phyloP scores from a whole-genome alignment of 2,329 filamentous ascomycete species.

The Aureobasidium uvarum region DNA sequence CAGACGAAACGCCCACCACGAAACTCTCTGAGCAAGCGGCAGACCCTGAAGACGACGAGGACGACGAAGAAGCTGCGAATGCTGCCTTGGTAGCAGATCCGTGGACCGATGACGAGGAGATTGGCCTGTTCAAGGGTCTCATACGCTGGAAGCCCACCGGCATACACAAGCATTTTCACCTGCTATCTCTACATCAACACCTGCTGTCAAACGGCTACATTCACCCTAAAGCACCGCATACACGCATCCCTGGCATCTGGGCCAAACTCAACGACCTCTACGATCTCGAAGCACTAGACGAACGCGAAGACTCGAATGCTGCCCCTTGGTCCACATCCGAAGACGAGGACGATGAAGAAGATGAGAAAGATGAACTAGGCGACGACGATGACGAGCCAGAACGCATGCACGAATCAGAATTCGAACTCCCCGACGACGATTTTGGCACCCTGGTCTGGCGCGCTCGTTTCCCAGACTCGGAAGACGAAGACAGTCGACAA shows the following conservation, averaged over 20 bases:
- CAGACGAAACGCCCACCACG: neutral
- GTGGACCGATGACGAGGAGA: slow-evolving; percentile 96
- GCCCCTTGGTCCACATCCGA: slow-evolving; percentile 52
- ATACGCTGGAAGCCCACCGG: slow-evolving; percentile 96
- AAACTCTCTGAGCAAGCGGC: neutral
- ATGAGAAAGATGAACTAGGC: slow-evolving; percentile 43
- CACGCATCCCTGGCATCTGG: slow-evolving; percentile 89
- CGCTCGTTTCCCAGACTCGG: slow-evolving; percentile 36
- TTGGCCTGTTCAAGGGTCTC: slow-evolving; percentile 86
- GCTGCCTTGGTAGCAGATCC: slow-evolving; percentile 58
- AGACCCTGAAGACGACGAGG: neutral
- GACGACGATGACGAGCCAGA: slow-evolving; percentile 41
- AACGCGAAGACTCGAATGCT: slow-evolving; percentile 65
- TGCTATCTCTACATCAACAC: slow-evolving; percentile 66
- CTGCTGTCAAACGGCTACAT: slow-evolving; percentile 39
- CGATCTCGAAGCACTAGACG: slow-evolving; percentile 80
- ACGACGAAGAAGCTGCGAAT: slow-evolving; percentile 6
- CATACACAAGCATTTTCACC: slow-evolving; percentile 91
- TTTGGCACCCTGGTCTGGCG: slow-evolving; percentile 48
- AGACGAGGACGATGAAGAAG: slow-evolving; percentile 41
- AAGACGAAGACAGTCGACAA: slow-evolving; percentile 27
- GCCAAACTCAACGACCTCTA: slow-evolving; percentile 79
- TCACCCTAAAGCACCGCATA: slow-evolving; percentile 58
- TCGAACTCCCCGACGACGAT: slow-evolving; percentile 45
- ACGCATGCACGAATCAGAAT: slow-evolving; percentile 35